Conservation (phyloP, 257 asterid species). For the Pogostemon cablin region DNA sequence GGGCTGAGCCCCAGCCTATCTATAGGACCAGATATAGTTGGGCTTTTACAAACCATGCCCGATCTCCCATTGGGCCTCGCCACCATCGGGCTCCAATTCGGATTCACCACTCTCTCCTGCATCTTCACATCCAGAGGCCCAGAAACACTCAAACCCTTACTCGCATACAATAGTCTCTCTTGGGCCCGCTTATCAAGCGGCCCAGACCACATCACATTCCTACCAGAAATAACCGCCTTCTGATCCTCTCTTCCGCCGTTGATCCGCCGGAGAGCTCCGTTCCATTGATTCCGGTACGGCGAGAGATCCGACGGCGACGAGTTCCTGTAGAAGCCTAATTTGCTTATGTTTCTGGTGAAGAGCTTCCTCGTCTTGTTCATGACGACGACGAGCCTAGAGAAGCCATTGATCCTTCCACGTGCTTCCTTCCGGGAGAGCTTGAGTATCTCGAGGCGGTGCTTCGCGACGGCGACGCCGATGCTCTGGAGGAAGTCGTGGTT, state of each 20-base stretch:
- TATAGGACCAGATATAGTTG: constrained; percentile 55
- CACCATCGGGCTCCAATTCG: constrained; percentile 46
- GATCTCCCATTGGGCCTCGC: constrained; percentile 36
- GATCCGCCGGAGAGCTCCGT: constrained; percentile 46
- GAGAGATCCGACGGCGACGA: constrained; percentile 34
- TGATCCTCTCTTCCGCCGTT: constrained; percentile 32
- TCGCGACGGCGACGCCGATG: constrained; percentile 64
- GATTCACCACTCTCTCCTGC: constrained; percentile 35
- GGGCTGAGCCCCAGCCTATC: constrained; percentile 67
- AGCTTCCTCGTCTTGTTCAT: constrained; percentile 60
- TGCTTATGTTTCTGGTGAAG: constrained; percentile 50
- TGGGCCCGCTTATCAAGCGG: constrained; percentile 47
- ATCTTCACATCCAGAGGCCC: constrained; percentile 57
- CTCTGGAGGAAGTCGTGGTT: constrained; percentile 81
- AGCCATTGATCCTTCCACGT: constrained; percentile 37
- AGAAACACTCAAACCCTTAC: constrained; percentile 37
- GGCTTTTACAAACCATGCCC: constrained; percentile 45
- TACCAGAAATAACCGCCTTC: constrained; percentile 27
- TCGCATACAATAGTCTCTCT: constrained; percentile 35
- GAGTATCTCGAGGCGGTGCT: constrained; percentile 73
- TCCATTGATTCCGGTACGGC: constrained; percentile 48
- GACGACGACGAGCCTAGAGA: constrained; percentile 58
- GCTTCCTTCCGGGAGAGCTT: constrained; percentile 60
- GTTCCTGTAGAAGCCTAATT: constrained; percentile 38
- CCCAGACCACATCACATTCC: constrained; percentile 61